Percentiles rank a stretch among this genome's conserved stretches.
Evolutionary conservation across 2,329 filamentous ascomycete species (phyloP).

Genomic region (Chaetomiaceae sp.): DNA sequence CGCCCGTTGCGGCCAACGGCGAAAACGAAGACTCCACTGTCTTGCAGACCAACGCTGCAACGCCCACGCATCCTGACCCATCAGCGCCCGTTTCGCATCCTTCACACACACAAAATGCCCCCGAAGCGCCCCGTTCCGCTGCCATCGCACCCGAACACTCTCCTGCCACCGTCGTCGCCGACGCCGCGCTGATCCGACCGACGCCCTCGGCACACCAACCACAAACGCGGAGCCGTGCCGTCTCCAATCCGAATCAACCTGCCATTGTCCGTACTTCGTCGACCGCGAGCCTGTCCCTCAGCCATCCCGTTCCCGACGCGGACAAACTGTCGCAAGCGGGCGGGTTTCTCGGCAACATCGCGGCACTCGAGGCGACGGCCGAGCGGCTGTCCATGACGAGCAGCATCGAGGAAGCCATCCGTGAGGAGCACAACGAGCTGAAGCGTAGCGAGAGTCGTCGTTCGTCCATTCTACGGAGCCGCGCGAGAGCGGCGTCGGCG

Average conservation of each 20-base stretch:
- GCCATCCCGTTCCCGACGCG: slow-evolving; percentile 57
- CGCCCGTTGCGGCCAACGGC: slow-evolving; percentile 9
- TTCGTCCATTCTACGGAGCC: slow-evolving; percentile 49
- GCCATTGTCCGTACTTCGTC: slow-evolving; percentile 45
- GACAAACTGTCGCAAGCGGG: slow-evolving; percentile 55
- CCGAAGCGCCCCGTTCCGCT: background rate
- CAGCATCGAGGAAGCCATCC: slow-evolving; percentile 72
- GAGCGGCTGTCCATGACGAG: slow-evolving; percentile 68
- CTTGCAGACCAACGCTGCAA: slow-evolving; percentile 11
- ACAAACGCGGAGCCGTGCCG: slow-evolving; percentile 15
- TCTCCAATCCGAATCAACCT: slow-evolving; percentile 25
- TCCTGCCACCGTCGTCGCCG: slow-evolving; percentile 6
- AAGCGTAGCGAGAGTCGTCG: slow-evolving; percentile 63
- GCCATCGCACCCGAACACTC: background rate
- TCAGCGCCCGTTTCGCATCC: background rate
- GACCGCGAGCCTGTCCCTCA: slow-evolving; percentile 39
- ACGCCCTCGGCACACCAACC: slow-evolving; percentile 10
- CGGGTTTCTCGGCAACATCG: slow-evolving; percentile 60
- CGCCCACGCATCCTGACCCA: slow-evolving; percentile 7
- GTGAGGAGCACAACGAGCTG: slow-evolving; percentile 63
- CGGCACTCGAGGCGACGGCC: slow-evolving; percentile 67
- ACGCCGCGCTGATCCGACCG: slow-evolving; percentile 19
- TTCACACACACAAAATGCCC: slow-evolving; percentile 1
- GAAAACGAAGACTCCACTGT: slow-evolving; percentile 6
- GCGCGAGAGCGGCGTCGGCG: slow-evolving; percentile 30